These are phyloP conservation scores for Phaeotremella skinneri DNA, from an alignment of 768 basidiomycete genomes.

Conservation along the genomic window DNA sequence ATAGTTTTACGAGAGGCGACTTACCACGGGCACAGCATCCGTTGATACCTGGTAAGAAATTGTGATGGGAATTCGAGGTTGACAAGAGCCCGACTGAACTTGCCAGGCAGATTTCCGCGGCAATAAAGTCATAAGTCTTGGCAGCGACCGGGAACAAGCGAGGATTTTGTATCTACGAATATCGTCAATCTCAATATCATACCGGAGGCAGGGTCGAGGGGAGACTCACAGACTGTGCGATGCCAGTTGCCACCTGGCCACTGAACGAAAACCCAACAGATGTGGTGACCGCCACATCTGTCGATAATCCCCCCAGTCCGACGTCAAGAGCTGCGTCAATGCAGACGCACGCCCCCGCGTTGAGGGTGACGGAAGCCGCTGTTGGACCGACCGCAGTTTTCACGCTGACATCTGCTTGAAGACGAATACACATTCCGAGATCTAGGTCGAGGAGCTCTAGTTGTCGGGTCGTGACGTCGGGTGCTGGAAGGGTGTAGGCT, in stretches of 20 bases:
- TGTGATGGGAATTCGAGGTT: conserved; percentile 11
- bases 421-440: conserved; percentile 7
- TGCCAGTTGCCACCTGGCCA: background rate
- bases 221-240: conserved; percentile 9
- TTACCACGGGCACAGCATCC: conserved; percentile 28
- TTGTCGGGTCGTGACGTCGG: background rate
- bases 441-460: background rate
- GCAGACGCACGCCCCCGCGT: conserved; percentile 13
- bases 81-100: conserved; percentile 5
- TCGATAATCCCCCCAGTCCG: conserved; percentile 1
- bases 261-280: background rate
- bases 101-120: conserved; percentile 2
- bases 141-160: background rate
- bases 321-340: conserved; percentile 7
- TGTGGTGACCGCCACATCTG: conserved; percentile 8
- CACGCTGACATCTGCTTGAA: conserved; percentile 1
- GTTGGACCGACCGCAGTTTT: background rate
- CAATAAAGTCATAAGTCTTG: background rate
- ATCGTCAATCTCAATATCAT: too few relatives aligned
- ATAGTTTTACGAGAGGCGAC: background rate
- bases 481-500: background rate
- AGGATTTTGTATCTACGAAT: conserved; percentile 1
- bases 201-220: background rate
- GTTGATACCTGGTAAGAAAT: conserved; percentile 8
- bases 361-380: background rate